Conservation (phyloP, 129 eudicot genomes). For the Chrysanthemum seticuspe region DNA sequence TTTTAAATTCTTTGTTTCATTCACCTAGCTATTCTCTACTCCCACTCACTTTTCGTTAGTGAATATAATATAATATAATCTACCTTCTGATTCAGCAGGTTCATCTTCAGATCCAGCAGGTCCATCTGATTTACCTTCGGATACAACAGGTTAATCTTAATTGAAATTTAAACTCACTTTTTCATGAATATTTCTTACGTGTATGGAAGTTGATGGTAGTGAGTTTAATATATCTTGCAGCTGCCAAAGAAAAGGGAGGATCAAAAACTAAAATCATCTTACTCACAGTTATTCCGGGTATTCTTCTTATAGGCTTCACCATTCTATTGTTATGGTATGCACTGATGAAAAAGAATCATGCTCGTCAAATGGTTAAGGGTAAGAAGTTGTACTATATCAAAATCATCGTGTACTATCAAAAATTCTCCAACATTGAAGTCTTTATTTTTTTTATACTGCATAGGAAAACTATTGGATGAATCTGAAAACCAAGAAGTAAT, state of each 20-base stretch:
- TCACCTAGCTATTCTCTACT: too few species aligned
- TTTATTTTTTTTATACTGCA: not conserved
- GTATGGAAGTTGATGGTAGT: too few species aligned
- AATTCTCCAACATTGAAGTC: not conserved
- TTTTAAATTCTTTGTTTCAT: too few species aligned
- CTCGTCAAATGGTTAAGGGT: not conserved
- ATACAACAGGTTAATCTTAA: too few species aligned
- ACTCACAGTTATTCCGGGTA: not conserved
- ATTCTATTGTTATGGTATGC: not conserved
- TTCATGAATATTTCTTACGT: too few species aligned
- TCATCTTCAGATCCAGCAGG: too few species aligned
- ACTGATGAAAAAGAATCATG: not conserved
- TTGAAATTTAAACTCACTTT: too few species aligned
- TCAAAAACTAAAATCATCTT: not conserved
- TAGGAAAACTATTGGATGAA: not conserved
- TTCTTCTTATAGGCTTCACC: conserved; percentile 7
- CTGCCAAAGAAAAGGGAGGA: not conserved
- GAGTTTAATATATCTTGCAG: too few species aligned
- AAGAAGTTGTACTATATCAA: not conserved
- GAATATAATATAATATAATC: too few species aligned
- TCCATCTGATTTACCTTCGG: too few species aligned
- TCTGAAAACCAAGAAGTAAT: not conserved
- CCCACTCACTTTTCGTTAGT: too few species aligned
- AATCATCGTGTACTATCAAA: not conserved
- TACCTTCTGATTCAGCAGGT: too few species aligned